Base-by-base conservation (phyloP, 2,329 filamentous ascomycete species). In the Allantophomopsis cytisporea region DNA sequence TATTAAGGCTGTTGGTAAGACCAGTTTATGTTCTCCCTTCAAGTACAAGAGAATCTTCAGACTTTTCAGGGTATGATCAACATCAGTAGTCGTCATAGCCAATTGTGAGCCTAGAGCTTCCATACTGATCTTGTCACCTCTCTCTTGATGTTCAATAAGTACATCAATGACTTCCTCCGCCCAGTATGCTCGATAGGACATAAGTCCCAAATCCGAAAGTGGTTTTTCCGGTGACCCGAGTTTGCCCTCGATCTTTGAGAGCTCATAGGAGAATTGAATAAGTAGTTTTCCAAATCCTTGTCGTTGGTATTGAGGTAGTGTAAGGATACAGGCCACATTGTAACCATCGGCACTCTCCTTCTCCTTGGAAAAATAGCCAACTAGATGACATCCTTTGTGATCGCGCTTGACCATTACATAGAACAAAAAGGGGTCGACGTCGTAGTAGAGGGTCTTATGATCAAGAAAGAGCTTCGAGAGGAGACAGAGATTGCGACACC, bases 301-400 rank as follows among this genome's bases (percentile, higher is more conserved):
- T 17, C 91, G 77, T 60, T 98, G 91, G 51, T 93, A 96, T 56
- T 98, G 93, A 0, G 91, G 91, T 3, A 98, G 68, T 0, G 91
- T 98, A 43, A 98, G 68, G 57, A 98, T 98, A 72, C 93, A 98
- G 4, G 91, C 93, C 23, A 98, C 81, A 55, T 98, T 98, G 71
- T 96, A 98, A 21, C 84, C 86, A 52, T 98, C 93, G 0, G 87
- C 87, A 31, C 83, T 89, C 60, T 98, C 91, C 51, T 98, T 98
- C 60, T 98, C 91, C 58, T 98, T 98, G 41, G 84, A 94, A 60
- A 98, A 98, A 57, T 95, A 98, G n/a, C 91, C 91, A n/a, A 98
- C 84, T 37, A 98, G 73, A 54, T 96, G 91, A 52, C 83, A 91
- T 12, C 91, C 91, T 51, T 87, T 80, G 37, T 94, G 86, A 47